Evolutionary conservation across 371 early-diverging fungal genomes (phyloP), one percentile per base, ranked within the genome.

Genomic region (Syncephalastrum contaminatum): DNA sequence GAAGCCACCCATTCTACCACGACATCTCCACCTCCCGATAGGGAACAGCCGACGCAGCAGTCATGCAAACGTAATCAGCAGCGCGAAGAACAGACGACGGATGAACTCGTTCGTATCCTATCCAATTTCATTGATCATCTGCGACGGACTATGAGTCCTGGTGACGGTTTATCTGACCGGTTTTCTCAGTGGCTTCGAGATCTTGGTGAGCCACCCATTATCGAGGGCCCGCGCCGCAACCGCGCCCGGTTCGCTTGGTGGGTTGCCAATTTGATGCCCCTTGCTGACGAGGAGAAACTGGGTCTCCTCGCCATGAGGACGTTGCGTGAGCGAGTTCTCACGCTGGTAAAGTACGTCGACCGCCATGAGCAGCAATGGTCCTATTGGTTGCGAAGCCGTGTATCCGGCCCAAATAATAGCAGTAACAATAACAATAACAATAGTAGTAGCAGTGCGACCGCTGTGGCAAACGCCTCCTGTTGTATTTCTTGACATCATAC

Each of bases 181-280:
- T 51, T 63, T 25, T 19, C 62, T 0, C 57, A 41, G 22, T 64
- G 66, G 64, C 30, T 70, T 4, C 40, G 20, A 18, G 59, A 62
- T 0, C n/a, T 64, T 2, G 63, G 57, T 24, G 56, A 66, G 8
- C 64, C 67, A 1, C 67, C 71, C 30, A 30, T 39, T 4, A 36
- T 58, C 10, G 19, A 53, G 19, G 67, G 70, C 24, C 58, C 58
- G 5, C 47, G 51, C 14, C 39, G 39, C 25, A 71, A 66, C 53
- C 57, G 70, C 15, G 67, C 69, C 5, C 63, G 65, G 18, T 70
- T 83, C 22, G 67, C 69, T 14, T 86, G 77, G 67, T 84, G 87
- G 85, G 63, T 80, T 0, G 77, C 80, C 4, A 73, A 76, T 22
- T 63, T 84, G 49, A 55, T 84, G 46, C 85, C 85, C 2, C 52